Percentiles rank a stretch among this genome's conserved stretches.
phyloP scores from a whole-genome alignment of 768 basidiomycete genomes.

The Pholiota conissans region DNA sequence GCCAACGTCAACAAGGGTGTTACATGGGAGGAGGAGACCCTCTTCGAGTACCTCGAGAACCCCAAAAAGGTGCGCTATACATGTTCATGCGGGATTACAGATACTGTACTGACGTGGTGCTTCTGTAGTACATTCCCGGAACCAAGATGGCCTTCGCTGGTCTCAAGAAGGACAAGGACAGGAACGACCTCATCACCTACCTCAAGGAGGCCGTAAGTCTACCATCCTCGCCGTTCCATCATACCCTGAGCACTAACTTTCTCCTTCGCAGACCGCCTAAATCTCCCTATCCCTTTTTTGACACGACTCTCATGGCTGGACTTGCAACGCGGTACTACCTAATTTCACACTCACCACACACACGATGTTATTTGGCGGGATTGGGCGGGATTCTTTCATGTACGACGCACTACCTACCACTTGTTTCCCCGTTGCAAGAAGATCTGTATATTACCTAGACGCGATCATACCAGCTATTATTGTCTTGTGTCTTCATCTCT shows the following conservation, averaged over 20 bases:
- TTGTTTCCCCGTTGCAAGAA: conserved; percentile 10
- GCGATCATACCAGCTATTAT: neutral
- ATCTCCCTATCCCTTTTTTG: neutral
- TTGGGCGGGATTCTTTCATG: too few relatives aligned
- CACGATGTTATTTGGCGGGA: neutral
- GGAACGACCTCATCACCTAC: conserved; percentile 88
- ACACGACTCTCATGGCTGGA: neutral
- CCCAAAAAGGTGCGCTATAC: conserved; percentile 81
- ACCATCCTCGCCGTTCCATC: neutral
- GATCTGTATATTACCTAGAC: conserved; percentile 19
- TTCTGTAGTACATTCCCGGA: conserved; percentile 81
- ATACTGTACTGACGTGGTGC: neutral
- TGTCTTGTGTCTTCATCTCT: conserved; percentile 5
- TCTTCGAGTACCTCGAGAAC: conserved; percentile 95
- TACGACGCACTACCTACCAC: too few relatives aligned
- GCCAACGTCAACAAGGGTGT: conserved; percentile 97
- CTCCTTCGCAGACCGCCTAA: conserved; percentile 23
- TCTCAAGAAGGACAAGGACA: conserved; percentile 97
- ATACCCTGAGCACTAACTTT: neutral
- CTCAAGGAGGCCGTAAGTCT: conserved; percentile 71
- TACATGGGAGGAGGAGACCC: conserved; percentile 80
- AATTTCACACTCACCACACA: neutral
- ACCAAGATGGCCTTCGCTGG: conserved; percentile 99
- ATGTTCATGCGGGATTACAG: neutral
- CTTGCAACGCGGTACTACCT: conserved; percentile 5